These are phyloP conservation scores for Stellera chamaejasme DNA, from an alignment of 345 rosid genomes.

Conservation along the genomic window DNA sequence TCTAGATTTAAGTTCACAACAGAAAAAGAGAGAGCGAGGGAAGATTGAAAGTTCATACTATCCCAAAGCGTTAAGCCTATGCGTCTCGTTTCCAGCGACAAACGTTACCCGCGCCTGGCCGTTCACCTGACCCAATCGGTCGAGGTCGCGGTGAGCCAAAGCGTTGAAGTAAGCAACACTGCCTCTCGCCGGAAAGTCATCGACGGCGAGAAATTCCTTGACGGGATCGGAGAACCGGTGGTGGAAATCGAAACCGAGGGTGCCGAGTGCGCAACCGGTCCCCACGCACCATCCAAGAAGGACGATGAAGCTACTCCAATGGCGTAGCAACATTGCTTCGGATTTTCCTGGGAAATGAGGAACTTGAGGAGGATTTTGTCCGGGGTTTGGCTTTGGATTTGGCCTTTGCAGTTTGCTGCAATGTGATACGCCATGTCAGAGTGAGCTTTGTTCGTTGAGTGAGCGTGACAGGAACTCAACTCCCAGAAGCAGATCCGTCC, in stretches of 20 bases:
- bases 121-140: slow-evolving; percentile 33
- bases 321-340: too few relatives aligned
- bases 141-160: slow-evolving; percentile 69
- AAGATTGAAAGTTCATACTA: slow-evolving; percentile 34
- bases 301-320: too few relatives aligned
- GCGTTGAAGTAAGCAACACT: slow-evolving; percentile 42
- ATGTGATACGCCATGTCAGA: too few relatives aligned
- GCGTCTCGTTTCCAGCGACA: slow-evolving; percentile 53
- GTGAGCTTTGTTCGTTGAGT: too few relatives aligned
- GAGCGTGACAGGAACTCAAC: too few relatives aligned
- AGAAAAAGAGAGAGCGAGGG: neutral
- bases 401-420: too few relatives aligned
- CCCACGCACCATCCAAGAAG: too few relatives aligned
- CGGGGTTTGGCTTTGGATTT: too few relatives aligned
- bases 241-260: slow-evolving; percentile 58
- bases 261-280: slow-evolving; percentile 16
- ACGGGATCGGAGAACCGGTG: slow-evolving; percentile 78
- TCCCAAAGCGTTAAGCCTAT: slow-evolving; percentile 39
- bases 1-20: too few relatives aligned
- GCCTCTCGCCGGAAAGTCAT: slow-evolving; percentile 55
- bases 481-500: too few relatives aligned
- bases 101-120: slow-evolving; percentile 46
- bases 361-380: too few relatives aligned
- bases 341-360: too few relatives aligned
- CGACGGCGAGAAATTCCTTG: slow-evolving; percentile 39